Percentiles rank a stretch among this genome's conserved stretches.
Conservation (phyloP, 1,284 basidiomycete genomes). For the Sporisorium sorghi region DNA sequence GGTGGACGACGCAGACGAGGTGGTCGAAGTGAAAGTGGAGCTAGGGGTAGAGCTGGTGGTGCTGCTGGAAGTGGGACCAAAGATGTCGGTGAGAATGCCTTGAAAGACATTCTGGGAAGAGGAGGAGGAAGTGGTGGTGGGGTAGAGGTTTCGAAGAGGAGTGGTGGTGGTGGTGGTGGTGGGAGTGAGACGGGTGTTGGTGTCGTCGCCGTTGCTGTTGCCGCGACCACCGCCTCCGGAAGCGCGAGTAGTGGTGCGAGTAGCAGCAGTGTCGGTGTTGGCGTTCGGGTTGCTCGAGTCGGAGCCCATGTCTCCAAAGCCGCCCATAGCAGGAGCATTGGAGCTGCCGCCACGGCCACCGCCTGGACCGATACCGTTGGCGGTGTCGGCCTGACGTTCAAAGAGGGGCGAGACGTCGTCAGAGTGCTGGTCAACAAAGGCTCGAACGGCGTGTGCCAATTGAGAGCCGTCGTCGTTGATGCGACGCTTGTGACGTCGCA, state of each 20-base stretch:
- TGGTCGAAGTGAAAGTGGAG: constrained; percentile 17
- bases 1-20: constrained; percentile 24
- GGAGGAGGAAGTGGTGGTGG: constrained; percentile 19
- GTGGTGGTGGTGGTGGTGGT: constrained; percentile 19
- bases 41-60: constrained; percentile 9
- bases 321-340: constrained; percentile 24
- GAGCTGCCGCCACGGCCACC: constrained; percentile 5
- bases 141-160: constrained; percentile 18
- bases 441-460: constrained; percentile 33
- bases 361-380: constrained; percentile 23
- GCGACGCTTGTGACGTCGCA: constrained; percentile 57
- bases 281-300: constrained; percentile 4
- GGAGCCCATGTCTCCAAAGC: constrained; percentile 9
- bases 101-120: neutral
- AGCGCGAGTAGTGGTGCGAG: constrained; percentile 21
- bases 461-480: constrained; percentile 47
- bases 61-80: neutral
- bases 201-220: constrained; percentile 2
- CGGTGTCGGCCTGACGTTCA: constrained; percentile 41
- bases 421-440: constrained; percentile 22
- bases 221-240: constrained; percentile 16
- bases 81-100: constrained; percentile 4
- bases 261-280: constrained; percentile 10
- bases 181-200: constrained; percentile 14
- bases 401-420: constrained; percentile 7